Evolutionary conservation across 108 stramenopile genomes (phyloP), one percentile per base, ranked within the genome.

Genomic region (Mediolabrus comicus): DNA sequence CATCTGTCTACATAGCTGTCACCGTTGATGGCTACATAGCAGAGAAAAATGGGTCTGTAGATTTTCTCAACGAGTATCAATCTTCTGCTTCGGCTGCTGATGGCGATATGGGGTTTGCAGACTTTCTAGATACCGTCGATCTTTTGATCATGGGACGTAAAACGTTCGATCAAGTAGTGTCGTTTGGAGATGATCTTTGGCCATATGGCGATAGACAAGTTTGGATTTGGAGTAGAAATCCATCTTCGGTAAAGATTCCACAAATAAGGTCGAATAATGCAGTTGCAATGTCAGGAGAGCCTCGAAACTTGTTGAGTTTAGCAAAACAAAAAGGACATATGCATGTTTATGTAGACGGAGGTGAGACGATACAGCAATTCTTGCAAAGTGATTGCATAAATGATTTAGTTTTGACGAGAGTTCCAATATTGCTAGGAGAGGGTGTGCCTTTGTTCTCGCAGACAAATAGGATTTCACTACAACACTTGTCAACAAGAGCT

Each of bases 11-110:
- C 31, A 81, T 86, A 53, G 82, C 85, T 49, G 52, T 53, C 30
- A 72, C 69, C 29, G 33, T 78, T 28, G 85, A 86, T 63, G 85
- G 85, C 25, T 86, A 57, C 53, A 81, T 86, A 39, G 85, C 82
- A 10, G 58, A 54, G 2, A 46, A 22, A 1, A 64, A 83, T 57
- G 82, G 82, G 12, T 58, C 34, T 10, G 33, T 86, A 7, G 76
- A 67, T 24, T 86, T 74, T 51, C 72, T 86, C 54, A 61, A 72
- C 39, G 56, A 70, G 43, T 66, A 57, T 29, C 80, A 79, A 58
- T n/a, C 56, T 22, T 55, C 64, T 12, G 69, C 59, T 7, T 22
- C 61, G 14, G 36, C 34, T 3, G 72, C 72, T 19, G 80, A 79
- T 35, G 80, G 59, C 26, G 80, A 81, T 26, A 73, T 81, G 60